Conservation (phyloP, 495 filamentous ascomycete genomes). For the Filosporella fistucella region DNA sequence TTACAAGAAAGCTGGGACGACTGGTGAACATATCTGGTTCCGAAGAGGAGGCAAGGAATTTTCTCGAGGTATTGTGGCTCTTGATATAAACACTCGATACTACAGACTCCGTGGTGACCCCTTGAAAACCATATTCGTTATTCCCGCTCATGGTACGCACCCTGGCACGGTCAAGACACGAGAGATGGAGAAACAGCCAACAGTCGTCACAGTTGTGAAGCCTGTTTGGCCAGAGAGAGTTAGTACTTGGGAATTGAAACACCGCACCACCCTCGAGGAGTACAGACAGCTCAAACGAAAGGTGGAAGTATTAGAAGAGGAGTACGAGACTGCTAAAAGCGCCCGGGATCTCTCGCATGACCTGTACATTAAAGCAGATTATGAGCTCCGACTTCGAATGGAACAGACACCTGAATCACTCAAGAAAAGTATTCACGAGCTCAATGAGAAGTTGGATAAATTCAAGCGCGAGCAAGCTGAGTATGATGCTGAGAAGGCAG, state of each 20-base stretch:
- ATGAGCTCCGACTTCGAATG: too few species aligned
- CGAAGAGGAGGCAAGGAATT: slow-evolving; percentile 22
- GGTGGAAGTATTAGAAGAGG: too few species aligned
- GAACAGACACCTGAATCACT: too few species aligned
- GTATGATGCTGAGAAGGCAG: background rate
- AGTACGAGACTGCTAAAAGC: too few species aligned
- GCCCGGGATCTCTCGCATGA: too few species aligned
- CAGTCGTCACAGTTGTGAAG: slow-evolving; percentile 35
- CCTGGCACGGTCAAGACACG: slow-evolving; percentile 35
- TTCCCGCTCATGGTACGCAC: slow-evolving; percentile 42
- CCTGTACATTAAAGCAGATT: too few species aligned
- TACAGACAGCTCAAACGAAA: slow-evolving; percentile 18
- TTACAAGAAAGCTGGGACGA: slow-evolving; percentile 23
- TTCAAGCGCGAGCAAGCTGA: background rate
- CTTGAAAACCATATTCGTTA: slow-evolving; percentile 36
- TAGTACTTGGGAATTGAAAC: slow-evolving; percentile 21
- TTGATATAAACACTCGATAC: slow-evolving; percentile 40
- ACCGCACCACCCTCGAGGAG: slow-evolving; percentile 22
- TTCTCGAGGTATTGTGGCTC: slow-evolving; percentile 34
- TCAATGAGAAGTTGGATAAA: background rate
- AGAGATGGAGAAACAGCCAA: slow-evolving; percentile 37
- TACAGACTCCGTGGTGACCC: slow-evolving; percentile 37
- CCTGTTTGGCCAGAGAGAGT: slow-evolving; percentile 29
- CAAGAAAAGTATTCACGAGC: too few species aligned
- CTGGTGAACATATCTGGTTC: slow-evolving; percentile 28